These are phyloP conservation scores for Russula ochroleuca DNA, from an alignment of 768 basidiomycete species.

Conservation along the genomic window DNA sequence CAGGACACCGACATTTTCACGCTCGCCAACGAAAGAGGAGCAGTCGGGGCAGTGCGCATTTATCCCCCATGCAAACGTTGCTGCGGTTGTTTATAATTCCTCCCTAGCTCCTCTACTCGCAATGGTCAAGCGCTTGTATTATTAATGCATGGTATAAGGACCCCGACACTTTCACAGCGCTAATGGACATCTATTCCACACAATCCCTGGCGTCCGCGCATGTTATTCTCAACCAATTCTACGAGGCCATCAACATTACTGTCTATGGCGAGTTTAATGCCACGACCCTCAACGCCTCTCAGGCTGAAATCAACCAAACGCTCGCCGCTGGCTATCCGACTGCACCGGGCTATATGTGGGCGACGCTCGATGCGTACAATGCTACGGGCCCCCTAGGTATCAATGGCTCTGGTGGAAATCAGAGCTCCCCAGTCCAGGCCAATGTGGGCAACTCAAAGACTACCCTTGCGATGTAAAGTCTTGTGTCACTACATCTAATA, in stretches of 20 bases:
- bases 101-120: slow-evolving; percentile 70
- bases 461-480: slow-evolving; percentile 65
- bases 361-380: slow-evolving; percentile 61
- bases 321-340: slow-evolving; percentile 42
- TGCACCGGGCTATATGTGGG: slow-evolving; percentile 62
- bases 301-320: slow-evolving; percentile 41
- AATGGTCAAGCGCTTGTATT: slow-evolving; percentile 63
- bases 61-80: background rate
- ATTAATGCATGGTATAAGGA: slow-evolving; percentile 70
- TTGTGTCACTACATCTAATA: background rate
- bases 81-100: background rate
- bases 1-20: slow-evolving; percentile 73
- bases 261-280: slow-evolving; percentile 58
- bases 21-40: slow-evolving; percentile 71
- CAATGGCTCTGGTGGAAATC: slow-evolving; percentile 28
- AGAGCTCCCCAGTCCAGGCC: slow-evolving; percentile 23
- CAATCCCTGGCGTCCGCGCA: slow-evolving; percentile 56
- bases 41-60: slow-evolving; percentile 63
- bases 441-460: slow-evolving; percentile 23
- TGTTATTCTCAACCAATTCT: slow-evolving; percentile 55
- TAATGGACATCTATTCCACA: slow-evolving; percentile 75
- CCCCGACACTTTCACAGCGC: slow-evolving; percentile 59
- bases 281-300: slow-evolving; percentile 52
- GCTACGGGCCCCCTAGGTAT: slow-evolving; percentile 42
- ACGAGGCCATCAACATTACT: slow-evolving; percentile 46